Base-by-base conservation (phyloP, 192 early-diverging fungal genomes). In the Tieghemiomyces parasiticus region DNA sequence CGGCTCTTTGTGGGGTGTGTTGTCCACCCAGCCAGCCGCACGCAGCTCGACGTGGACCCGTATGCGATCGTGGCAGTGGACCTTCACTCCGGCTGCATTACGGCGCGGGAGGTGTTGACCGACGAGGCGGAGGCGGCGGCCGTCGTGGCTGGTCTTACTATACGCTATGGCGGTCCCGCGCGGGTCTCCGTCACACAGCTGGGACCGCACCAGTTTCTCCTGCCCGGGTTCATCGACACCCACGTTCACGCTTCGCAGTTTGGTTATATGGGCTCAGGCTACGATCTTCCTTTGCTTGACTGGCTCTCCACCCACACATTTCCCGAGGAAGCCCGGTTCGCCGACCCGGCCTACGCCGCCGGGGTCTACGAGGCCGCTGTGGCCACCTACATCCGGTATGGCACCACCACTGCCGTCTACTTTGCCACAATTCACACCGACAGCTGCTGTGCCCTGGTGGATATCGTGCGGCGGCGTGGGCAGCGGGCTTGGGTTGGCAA, bases 241-340 rank as follows among this genome's bases (percentile, higher is more conserved):
- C 95, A 97, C 69, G 85, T 85, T 51, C 95, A 97, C 66, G 91
- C 91, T 35, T 85, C 95, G 22, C 95, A 97, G 75, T 90, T 87
- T 62, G 73, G 83, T 20, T 93, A 86, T 63, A 75, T 86, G 20
- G 95, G 92, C 30, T 87, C 85, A 13, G 95, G 92, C 20, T 85
- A 89, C 71, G 90, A 92, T 60, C 74, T 95, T 46, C 89, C 88
- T 25, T 71, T 97, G 49, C 83, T 97, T 35, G 80, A 89, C 34
- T 92, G 91, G 93, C 80, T 93, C 31, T 73, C 88, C 35, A 88
- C 77, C 33, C 92, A 92, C 75, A 93, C 91, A 16, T 97, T 95
- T 76, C 91, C 88, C 31, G 71, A 75, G 26, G 95, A 97, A 64
- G 69, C 81, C 59, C 68, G 74, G 50, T 95, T 91, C 63, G 70